Conservation (phyloP, 129 eudicot genomes). For the Logfia minima region DNA sequence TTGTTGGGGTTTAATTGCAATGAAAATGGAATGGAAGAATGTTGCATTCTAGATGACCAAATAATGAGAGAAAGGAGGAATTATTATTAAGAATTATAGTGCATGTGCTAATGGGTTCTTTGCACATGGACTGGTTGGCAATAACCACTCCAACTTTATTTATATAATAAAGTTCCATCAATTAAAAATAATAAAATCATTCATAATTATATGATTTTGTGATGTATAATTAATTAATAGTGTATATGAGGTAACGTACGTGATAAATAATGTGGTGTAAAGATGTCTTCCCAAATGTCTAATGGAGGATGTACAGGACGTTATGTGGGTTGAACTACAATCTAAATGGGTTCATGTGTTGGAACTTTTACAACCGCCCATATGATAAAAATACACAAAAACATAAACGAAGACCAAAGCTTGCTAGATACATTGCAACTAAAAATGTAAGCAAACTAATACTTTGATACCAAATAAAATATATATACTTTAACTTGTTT, state of each 20-base stretch:
- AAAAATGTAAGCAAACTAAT: neutral
- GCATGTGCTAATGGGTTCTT: slow-evolving; percentile 27
- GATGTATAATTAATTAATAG: neutral
- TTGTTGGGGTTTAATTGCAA: neutral
- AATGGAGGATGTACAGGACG: neutral
- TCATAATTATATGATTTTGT: slow-evolving; percentile 4
- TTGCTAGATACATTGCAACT: neutral
- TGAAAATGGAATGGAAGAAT: slow-evolving; percentile 26
- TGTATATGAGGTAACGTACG: neutral
- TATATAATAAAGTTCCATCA: slow-evolving; percentile 3
- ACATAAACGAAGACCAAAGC: neutral
- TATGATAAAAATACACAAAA: neutral
- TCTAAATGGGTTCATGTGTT: neutral
- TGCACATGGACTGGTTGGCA: slow-evolving; percentile 44
- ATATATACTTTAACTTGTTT: neutral
- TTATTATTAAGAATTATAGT: slow-evolving; percentile 7
- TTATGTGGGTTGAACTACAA: neutral
- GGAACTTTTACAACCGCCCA: neutral
- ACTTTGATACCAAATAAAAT: neutral
- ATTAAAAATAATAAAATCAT: neutral
- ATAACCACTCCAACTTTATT: slow-evolving; percentile 20
- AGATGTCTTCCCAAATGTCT: neutral
- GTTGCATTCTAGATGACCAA: slow-evolving; percentile 22
- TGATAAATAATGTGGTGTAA: neutral
- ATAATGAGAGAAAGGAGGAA: slow-evolving; percentile 16